Percentiles rank a stretch among this genome's conserved stretches.
phyloP scores from a whole-genome alignment of 1,284 basidiomycete genomes.

The Rhodotorula sp. region DNA sequence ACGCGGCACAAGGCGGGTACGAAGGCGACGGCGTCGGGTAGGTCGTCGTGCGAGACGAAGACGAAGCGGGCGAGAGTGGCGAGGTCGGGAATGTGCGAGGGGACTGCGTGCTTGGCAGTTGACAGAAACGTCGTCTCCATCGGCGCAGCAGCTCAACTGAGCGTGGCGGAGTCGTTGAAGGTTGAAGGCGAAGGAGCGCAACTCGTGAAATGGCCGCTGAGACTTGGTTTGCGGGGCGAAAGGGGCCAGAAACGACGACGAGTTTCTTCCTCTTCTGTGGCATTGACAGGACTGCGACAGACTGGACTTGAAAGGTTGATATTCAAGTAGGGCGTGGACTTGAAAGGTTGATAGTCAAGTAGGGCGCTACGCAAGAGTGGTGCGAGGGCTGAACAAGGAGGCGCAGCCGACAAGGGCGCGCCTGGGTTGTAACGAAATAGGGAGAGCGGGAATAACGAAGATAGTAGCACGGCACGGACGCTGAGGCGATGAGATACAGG shows the following conservation, averaged over 20 bases:
- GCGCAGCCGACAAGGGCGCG: not conserved
- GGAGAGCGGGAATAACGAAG: not conserved
- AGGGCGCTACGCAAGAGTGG: not conserved
- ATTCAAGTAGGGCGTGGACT: not conserved
- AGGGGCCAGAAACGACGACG: no score
- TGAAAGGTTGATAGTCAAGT: not conserved
- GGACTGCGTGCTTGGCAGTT: not conserved
- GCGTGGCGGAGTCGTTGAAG: not conserved
- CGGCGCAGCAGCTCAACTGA: not conserved
- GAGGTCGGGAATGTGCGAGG: not conserved
- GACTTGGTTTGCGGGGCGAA: no score
- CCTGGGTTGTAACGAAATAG: not conserved
- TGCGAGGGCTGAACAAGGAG: not conserved
- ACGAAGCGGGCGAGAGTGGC: constrained; percentile 1
- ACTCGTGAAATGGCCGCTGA: not conserved
- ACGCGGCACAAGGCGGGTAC: constrained; percentile 26
- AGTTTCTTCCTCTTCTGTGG: no score
- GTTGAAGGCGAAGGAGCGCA: not conserved
- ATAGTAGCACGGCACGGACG: not conserved
- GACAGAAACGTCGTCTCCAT: not conserved
- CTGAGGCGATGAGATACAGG: not conserved
- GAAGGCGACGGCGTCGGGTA: constrained; percentile 17
- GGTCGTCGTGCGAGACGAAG: constrained; percentile 1
- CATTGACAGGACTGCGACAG: no score
- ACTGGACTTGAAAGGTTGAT: not conserved